Evolutionary conservation across 1,284 basidiomycete species (phyloP).

Genomic region (Sporisorium scitamineum): DNA sequence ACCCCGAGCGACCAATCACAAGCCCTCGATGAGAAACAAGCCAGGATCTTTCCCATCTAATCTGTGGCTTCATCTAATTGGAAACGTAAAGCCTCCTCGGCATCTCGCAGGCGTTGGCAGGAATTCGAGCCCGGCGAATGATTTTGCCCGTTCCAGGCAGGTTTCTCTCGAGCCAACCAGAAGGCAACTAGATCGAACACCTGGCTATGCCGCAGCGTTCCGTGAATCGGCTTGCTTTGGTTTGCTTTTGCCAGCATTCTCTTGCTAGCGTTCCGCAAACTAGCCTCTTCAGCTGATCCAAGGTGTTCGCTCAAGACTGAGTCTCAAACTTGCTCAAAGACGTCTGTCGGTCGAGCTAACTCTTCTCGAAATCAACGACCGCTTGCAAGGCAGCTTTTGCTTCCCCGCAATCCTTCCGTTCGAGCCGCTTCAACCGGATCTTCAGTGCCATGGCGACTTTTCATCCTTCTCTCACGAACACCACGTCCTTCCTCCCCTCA

Average conservation of each 20-base stretch:
- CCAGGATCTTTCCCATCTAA: constrained; percentile 9
- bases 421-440: neutral
- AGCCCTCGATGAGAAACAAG: neutral
- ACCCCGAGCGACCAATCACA: constrained; percentile 25
- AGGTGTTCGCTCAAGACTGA: neutral
- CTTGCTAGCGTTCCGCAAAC: neutral
- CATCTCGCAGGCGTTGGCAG: neutral
- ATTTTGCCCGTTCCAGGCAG: no score
- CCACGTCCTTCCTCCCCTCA: neutral
- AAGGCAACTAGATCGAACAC: constrained; percentile 1
- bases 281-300: neutral
- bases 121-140: constrained; percentile 4
- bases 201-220: neutral
- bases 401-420: neutral
- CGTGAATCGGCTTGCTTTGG: neutral
- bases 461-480: neutral
- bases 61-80: neutral
- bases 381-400: neutral
- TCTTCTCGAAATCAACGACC: neutral
- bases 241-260: neutral
- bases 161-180: no score
- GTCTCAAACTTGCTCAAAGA: neutral
- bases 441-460: neutral
- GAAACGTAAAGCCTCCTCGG: neutral
- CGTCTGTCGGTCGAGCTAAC: neutral